phyloP scores from a whole-genome alignment of 495 filamentous ascomycete genomes.

The Penicillium chermesinum region DNA sequence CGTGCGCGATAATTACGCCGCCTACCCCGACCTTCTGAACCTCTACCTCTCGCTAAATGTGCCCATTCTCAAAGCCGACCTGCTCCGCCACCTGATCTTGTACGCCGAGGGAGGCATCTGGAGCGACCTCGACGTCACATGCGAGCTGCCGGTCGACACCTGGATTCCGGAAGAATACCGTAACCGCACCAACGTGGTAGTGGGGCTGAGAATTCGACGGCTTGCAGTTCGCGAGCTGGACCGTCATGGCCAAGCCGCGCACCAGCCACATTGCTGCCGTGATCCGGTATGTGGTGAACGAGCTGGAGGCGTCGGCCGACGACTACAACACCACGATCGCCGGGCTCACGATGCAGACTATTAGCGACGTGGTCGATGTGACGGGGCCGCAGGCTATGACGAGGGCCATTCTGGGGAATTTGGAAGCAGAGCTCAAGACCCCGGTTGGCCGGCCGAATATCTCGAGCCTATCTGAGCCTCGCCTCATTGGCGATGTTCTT shows the following conservation, averaged over 20 bases:
- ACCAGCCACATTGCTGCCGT: constrained; percentile 9
- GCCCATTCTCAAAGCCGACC: constrained; percentile 36
- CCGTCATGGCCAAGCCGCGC: constrained; percentile 31
- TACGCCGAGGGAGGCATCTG: constrained; percentile 41
- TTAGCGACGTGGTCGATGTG: constrained; percentile 17
- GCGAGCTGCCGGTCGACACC: constrained; percentile 26
- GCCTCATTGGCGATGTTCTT: constrained; percentile 21
- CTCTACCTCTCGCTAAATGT: constrained; percentile 25
- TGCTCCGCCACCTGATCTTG: constrained; percentile 38
- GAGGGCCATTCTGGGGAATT: constrained; percentile 5
- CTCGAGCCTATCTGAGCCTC: constrained; percentile 15
- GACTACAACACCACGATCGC: constrained; percentile 1
- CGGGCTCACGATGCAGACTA: constrained; percentile 7
- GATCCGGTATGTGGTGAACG: constrained; percentile 17
- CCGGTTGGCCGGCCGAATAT: constrained; percentile 17
- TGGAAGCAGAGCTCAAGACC: constrained; percentile 10
- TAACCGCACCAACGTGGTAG: constrained; percentile 27
- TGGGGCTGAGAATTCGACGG: constrained; percentile 41
- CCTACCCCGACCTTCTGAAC: constrained; percentile 18
- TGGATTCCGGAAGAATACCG: constrained; percentile 33
- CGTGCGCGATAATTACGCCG: constrained; percentile 23
- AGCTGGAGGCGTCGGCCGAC: constrained; percentile 4
- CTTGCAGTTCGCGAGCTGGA: constrained; percentile 38
- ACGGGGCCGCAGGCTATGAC: constrained; percentile 22
- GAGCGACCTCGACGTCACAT: constrained; percentile 39